Evolutionary conservation across 306 rosid genomes (phyloP).

Genomic region (Vigna reflexopilosa): DNA sequence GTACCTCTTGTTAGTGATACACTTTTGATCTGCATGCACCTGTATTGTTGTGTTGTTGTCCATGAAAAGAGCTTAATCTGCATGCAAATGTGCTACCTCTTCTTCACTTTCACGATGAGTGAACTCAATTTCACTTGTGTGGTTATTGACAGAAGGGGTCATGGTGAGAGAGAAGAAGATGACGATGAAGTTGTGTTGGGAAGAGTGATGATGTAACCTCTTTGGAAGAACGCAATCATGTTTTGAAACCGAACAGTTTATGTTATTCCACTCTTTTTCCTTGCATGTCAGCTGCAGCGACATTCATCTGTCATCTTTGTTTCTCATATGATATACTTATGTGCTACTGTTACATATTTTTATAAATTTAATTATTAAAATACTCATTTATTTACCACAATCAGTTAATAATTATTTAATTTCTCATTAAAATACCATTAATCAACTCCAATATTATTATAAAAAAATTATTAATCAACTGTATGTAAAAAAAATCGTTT

Average conservation of each 20-base stretch:
- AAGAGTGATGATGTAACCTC: background rate
- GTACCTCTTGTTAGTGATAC: background rate
- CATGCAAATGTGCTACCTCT: background rate
- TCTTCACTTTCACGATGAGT: conserved; percentile 8
- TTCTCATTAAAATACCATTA: no score
- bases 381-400: no score
- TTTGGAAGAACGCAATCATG: background rate
- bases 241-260: background rate
- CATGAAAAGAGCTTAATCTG: background rate
- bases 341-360: background rate
- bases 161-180: conserved; percentile 22
- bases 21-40: conserved; percentile 50
- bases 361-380: no score
- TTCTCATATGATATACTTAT: background rate
- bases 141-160: conserved; percentile 1
- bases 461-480: no score
- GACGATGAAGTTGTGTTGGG: background rate
- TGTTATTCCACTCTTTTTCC: no score
- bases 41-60: conserved; percentile 26
- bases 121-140: conserved; percentile 29
- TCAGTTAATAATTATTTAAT: no score
- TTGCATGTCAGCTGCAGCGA: background rate
- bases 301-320: conserved; percentile 30
- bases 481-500: no score
- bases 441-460: no score